Evolutionary conservation across 306 rosid species (phyloP).

Genomic region (Amphicarpaea edgeworthii): DNA sequence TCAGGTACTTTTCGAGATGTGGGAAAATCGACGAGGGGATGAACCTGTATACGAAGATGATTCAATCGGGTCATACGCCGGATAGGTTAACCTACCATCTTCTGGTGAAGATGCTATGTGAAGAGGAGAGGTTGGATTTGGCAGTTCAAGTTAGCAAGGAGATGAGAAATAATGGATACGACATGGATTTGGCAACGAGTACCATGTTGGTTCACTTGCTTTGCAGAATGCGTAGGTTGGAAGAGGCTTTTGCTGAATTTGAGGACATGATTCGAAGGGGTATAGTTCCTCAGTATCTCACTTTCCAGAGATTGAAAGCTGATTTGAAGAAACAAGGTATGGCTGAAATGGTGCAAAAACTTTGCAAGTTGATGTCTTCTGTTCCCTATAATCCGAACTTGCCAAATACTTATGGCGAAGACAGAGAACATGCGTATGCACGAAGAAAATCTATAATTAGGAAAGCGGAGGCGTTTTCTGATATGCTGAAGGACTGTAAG

Average conservation of each 20-base stretch:
- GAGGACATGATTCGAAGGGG: slow-evolving; percentile 87
- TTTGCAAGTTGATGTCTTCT: slow-evolving; percentile 74
- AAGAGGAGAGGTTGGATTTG: slow-evolving; percentile 75
- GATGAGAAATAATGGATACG: slow-evolving; percentile 80
- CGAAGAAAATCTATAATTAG: slow-evolving; percentile 68
- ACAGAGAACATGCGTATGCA: slow-evolving; percentile 52
- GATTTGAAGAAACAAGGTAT: slow-evolving; percentile 68
- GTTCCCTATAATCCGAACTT: slow-evolving; percentile 74
- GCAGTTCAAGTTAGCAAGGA: slow-evolving; percentile 84
- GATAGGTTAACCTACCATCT: slow-evolving; percentile 87
- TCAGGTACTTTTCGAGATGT: slow-evolving; percentile 75
- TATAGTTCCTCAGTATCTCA: slow-evolving; percentile 81
- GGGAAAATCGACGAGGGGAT: slow-evolving; percentile 88
- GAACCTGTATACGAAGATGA: slow-evolving; percentile 85
- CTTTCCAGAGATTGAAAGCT: slow-evolving; percentile 71
- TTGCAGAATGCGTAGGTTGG: slow-evolving; percentile 74
- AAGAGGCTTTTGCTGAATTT: slow-evolving; percentile 78
- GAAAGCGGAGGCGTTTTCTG: slow-evolving; percentile 81
- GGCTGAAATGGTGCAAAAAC: slow-evolving; percentile 69
- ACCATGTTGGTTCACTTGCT: slow-evolving; percentile 84
- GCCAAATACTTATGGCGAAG: slow-evolving; percentile 70
- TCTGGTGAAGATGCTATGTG: slow-evolving; percentile 87
- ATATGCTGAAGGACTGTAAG: slow-evolving; percentile 66
- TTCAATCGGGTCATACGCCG: slow-evolving; percentile 78
- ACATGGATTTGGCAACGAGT: slow-evolving; percentile 83